Percentiles rank a stretch among this genome's conserved stretches.
These are phyloP conservation scores for Pochonia chlamydosporia DNA, from an alignment of 2,329 filamentous ascomycete genomes.

Conservation along the genomic window DNA sequence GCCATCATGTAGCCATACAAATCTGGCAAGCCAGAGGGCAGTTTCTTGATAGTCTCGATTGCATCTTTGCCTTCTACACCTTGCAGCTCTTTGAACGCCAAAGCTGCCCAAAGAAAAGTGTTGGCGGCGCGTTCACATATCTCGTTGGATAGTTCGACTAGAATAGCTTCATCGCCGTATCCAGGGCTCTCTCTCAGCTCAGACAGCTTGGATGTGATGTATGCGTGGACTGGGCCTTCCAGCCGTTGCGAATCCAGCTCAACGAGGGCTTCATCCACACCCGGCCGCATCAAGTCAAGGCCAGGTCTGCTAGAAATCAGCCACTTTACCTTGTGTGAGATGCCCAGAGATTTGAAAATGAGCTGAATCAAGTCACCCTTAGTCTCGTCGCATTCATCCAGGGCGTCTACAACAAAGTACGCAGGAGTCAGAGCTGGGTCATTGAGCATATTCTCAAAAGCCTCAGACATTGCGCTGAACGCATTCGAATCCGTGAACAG, in stretches of 20 bases:
- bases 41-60: constrained; percentile 4
- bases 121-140: constrained; percentile 10
- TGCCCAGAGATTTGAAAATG: constrained; percentile 22
- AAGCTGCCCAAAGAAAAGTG: constrained; percentile 15
- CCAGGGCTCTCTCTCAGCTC: constrained; percentile 1
- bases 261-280: constrained; percentile 27
- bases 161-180: constrained; percentile 4
- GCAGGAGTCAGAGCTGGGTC: constrained; percentile 25
- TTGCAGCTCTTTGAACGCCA: constrained; percentile 10
- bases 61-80: constrained; percentile 8
- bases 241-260: constrained; percentile 32
- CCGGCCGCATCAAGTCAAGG: constrained; percentile 18
- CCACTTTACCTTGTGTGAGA: constrained; percentile 28
- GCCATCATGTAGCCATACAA: constrained; percentile 6
- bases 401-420: constrained; percentile 40
- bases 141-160: constrained; percentile 7
- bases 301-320: constrained; percentile 33
- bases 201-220: constrained; percentile 29
- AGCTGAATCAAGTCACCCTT: constrained; percentile 28
- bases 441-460: constrained; percentile 34
- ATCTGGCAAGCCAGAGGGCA: constrained; percentile 6
- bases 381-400: constrained; percentile 38
- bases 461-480: constrained; percentile 23
- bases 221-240: constrained; percentile 28
- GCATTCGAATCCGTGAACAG: constrained; percentile 34